Conservation (phyloP, 441 rosid species). For the Populus trichocarpa region DNA sequence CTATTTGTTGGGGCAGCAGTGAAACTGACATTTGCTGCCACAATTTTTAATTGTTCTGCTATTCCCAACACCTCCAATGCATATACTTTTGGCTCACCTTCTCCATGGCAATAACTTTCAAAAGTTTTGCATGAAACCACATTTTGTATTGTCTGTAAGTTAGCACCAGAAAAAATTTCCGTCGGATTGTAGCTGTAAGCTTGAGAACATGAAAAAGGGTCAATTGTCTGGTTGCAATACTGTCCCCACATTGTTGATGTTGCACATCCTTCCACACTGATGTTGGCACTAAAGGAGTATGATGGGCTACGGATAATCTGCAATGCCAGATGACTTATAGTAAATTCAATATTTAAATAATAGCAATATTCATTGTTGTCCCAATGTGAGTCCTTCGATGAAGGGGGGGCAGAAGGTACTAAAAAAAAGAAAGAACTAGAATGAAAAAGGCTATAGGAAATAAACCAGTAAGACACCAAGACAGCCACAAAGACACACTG, state of each 20-base stretch:
- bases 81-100: constrained; percentile 60
- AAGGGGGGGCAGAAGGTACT: neutral
- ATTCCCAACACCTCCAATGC: constrained; percentile 57
- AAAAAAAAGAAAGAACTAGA: neutral
- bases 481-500: neutral
- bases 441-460: neutral
- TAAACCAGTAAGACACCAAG: neutral
- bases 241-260: constrained; percentile 76
- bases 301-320: constrained; percentile 76
- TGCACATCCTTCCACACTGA: constrained; percentile 85
- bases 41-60: constrained; percentile 52
- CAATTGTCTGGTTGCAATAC: constrained; percentile 82
- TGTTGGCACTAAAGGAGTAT: constrained; percentile 74
- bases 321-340: constrained; percentile 24
- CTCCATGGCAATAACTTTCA: constrained; percentile 48
- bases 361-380: neutral
- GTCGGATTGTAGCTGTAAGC: constrained; percentile 34
- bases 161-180: constrained; percentile 22
- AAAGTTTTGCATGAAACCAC: constrained; percentile 51
- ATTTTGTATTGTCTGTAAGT: constrained; percentile 29
- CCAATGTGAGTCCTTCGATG: neutral
- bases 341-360: constrained; percentile 7
- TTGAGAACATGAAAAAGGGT: constrained; percentile 58
- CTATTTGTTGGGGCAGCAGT: constrained; percentile 28
- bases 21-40: constrained; percentile 38